These are phyloP conservation scores for Magnolia changhungtana DNA, from an alignment of 164 flowering plant genomes.

Conservation along the genomic window DNA sequence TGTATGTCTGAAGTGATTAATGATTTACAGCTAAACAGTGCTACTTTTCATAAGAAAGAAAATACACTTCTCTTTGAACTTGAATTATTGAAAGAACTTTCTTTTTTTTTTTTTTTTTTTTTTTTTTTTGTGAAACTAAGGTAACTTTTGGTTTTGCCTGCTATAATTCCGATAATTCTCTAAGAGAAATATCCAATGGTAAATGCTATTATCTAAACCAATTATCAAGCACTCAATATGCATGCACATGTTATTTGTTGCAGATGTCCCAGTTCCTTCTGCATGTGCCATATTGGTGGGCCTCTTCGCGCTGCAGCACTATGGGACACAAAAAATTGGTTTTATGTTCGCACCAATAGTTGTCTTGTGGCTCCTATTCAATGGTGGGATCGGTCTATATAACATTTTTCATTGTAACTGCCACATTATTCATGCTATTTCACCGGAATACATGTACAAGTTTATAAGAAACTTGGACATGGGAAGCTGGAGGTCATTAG, in stretches of 20 bases:
- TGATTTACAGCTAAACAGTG: too few relatives aligned
- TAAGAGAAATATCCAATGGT: too few relatives aligned
- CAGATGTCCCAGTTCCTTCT: conserved; percentile 80
- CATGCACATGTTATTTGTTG: conserved; percentile 9
- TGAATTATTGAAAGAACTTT: too few relatives aligned
- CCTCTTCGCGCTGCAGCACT: conserved; percentile 77
- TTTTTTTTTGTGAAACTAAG: too few relatives aligned
- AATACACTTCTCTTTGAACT: too few relatives aligned
- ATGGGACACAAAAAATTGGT: conserved; percentile 80
- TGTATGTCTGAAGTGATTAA: too few relatives aligned
- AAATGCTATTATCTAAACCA: not conserved
- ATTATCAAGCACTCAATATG: not conserved
- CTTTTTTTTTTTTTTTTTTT: too few relatives aligned
- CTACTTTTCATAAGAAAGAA: too few relatives aligned
- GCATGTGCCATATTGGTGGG: conserved; percentile 70
- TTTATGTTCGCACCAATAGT: conserved; percentile 84
- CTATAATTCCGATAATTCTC: not conserved
- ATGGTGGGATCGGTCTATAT: conserved; percentile 69
- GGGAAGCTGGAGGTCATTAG: conserved; percentile 80
- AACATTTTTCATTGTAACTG: conserved; percentile 78
- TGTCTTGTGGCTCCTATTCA: conserved; percentile 74
- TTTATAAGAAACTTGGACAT: conserved; percentile 60
- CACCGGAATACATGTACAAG: conserved; percentile 71
- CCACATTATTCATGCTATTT: conserved; percentile 60
- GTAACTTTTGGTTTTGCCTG: too few relatives aligned